Evolutionary conservation across 495 filamentous ascomycete genomes (phyloP).

Genomic region (Penicillium turbatum): DNA sequence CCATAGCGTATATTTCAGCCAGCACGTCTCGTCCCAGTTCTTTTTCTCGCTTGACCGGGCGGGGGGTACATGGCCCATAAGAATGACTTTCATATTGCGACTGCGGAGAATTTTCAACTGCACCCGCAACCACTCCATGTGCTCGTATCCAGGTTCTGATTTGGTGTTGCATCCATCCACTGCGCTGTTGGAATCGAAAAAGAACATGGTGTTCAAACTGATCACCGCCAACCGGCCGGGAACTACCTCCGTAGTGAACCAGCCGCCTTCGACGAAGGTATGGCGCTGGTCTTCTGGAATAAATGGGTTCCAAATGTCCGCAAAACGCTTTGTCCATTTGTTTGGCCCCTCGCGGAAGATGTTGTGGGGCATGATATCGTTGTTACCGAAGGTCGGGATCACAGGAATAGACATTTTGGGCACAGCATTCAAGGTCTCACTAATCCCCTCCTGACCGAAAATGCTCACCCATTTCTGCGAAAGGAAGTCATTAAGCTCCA

Average conservation of each 20-base stretch:
- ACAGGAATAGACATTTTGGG: constrained; percentile 70
- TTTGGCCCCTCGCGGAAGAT: constrained; percentile 85
- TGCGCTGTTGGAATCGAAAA: constrained; percentile 86
- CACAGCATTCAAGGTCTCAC: constrained; percentile 34
- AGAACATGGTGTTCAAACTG: constrained; percentile 95
- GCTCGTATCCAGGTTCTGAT: constrained; percentile 82
- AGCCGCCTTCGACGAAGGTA: constrained; percentile 85
- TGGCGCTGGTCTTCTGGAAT: constrained; percentile 93
- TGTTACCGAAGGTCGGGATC: constrained; percentile 90
- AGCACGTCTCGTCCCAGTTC: constrained; percentile 91
- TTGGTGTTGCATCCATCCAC: constrained; percentile 80
- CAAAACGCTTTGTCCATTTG: constrained; percentile 68
- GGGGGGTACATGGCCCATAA: constrained; percentile 92
- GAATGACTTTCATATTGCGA: constrained; percentile 87
- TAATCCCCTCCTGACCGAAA: constrained; percentile 54
- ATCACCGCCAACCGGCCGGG: constrained; percentile 82
- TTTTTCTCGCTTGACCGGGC: constrained; percentile 77
- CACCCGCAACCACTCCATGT: constrained; percentile 94
- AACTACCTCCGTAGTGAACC: constrained; percentile 91
- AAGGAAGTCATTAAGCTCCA: constrained; percentile 68
- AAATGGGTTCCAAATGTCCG: constrained; percentile 73
- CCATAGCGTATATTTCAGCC: constrained; percentile 97
- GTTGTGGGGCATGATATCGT: constrained; percentile 96
- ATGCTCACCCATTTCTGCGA: constrained; percentile 70
- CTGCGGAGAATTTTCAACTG: constrained; percentile 79